phyloP scores from a whole-genome alignment of 1,284 basidiomycete species.

The Leccinum holopus region DNA sequence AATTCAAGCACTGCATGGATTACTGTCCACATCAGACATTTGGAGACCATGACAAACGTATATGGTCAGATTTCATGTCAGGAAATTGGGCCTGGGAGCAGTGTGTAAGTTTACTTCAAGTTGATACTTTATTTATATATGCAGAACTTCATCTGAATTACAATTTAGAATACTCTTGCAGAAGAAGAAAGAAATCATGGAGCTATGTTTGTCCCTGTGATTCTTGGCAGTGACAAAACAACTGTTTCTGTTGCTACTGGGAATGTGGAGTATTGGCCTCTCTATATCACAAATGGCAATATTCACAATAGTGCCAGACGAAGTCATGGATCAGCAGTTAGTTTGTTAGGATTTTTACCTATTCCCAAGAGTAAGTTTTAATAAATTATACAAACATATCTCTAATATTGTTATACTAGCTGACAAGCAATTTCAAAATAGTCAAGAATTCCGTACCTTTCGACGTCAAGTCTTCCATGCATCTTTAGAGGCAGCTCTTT shows the following conservation, averaged over 20 bases:
- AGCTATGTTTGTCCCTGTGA: background rate
- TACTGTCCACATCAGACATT: no score
- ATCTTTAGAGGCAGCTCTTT: background rate
- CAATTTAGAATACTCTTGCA: no score
- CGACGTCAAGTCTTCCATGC: background rate
- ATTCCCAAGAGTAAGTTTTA: background rate
- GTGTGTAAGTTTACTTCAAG: no score
- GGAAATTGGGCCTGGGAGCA: no score
- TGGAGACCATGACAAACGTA: no score
- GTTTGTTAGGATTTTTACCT: background rate
- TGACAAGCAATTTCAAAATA: background rate
- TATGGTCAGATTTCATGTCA: no score
- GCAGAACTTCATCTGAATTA: no score
- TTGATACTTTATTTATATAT: no score
- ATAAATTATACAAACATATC: background rate
- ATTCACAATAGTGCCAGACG: background rate
- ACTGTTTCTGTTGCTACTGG: constrained; percentile 7
- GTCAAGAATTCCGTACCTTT: background rate
- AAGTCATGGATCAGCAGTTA: background rate
- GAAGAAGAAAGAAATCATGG: background rate
- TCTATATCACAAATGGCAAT: background rate
- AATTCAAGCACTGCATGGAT: no score
- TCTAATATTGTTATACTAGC: background rate
- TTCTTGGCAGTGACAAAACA: constrained; percentile 11
- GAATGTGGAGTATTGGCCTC: background rate